These are phyloP conservation scores for Lactarius hengduanensis DNA, from an alignment of 768 basidiomycete species.

Conservation along the genomic window DNA sequence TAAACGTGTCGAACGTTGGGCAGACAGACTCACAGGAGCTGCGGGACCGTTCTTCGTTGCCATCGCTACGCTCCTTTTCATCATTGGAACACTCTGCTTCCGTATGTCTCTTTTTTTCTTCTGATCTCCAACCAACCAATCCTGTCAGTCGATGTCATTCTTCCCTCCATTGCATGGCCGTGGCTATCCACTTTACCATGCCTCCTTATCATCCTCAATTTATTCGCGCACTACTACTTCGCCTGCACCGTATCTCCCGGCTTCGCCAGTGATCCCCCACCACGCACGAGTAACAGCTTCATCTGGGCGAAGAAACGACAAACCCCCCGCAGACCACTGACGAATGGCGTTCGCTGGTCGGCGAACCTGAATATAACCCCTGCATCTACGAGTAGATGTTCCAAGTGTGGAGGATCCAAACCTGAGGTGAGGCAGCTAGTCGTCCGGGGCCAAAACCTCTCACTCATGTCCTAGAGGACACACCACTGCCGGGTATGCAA, in stretches of 20 bases:
- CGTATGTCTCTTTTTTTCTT: conserved; percentile 51
- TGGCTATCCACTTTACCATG: conserved; percentile 66
- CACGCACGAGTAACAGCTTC: conserved; percentile 40
- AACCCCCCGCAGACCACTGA: conserved; percentile 31
- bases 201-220: conserved; percentile 71
- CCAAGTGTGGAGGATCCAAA: conserved; percentile 26
- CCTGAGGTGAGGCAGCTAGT: conserved; percentile 19
- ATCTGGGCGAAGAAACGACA: conserved; percentile 56
- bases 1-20: conserved; percentile 65
- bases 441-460: neutral
- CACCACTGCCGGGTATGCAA: conserved; percentile 95
- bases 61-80: conserved; percentile 73
- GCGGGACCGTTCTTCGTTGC: conserved; percentile 89
- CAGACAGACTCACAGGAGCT: conserved; percentile 80
- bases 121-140: neutral
- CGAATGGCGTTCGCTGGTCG: conserved; percentile 52
- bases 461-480: conserved; percentile 57
- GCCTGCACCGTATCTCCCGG: conserved; percentile 81
- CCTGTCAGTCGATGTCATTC: conserved; percentile 71
- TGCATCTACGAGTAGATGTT: conserved; percentile 36
- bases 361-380: conserved; percentile 49
- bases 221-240: conserved; percentile 82
- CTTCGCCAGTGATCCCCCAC: conserved; percentile 61
- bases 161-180: conserved; percentile 59
- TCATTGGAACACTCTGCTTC: conserved; percentile 69